Evolutionary conservation across 2,329 filamentous ascomycete genomes (phyloP).

Genomic region (Stagonosporopsis chrysanthemi): DNA sequence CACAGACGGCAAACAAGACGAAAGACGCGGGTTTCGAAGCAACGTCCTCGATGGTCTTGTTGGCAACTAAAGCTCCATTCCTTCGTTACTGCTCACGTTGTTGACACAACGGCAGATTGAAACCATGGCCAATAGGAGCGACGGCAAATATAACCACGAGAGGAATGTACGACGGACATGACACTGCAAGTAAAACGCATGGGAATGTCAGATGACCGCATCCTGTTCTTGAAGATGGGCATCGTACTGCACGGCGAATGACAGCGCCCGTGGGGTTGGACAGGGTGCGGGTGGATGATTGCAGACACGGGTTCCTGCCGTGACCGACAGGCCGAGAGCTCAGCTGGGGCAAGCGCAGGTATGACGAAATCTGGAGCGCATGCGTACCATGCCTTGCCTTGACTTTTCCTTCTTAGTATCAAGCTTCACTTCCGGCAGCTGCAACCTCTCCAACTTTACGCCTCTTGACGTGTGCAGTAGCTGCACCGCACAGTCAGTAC

Average conservation of each 20-base stretch:
- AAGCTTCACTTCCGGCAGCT: conserved; percentile 4
- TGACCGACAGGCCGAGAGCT: conserved; percentile 18
- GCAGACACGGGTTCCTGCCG: conserved; percentile 13
- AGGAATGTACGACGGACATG: not conserved
- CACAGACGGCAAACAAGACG: not conserved
- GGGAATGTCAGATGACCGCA: conserved; percentile 1
- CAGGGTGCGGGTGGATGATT: not conserved
- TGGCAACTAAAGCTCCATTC: not conserved
- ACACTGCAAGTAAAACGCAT: not conserved
- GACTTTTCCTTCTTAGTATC: conserved; percentile 12
- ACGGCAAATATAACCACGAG: not conserved
- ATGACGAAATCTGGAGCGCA: conserved; percentile 19
- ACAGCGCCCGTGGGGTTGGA: conserved; percentile 1
- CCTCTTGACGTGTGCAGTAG: conserved; percentile 5
- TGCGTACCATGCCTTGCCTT: conserved; percentile 12
- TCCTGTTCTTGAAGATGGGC: conserved; percentile 1
- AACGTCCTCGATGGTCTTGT: not conserved
- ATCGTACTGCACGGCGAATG: conserved; percentile 6
- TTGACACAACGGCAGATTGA: not conserved
- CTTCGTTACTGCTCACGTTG: not conserved
- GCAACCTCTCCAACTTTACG: not conserved
- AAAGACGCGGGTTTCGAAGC: too few relatives aligned
- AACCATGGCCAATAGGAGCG: not conserved
- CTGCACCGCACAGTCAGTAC: conserved; percentile 2
- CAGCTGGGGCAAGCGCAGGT: conserved; percentile 14